Percentiles rank a stretch among this genome's conserved stretches.
Evolutionary conservation across 768 basidiomycete genomes (phyloP).

Genomic region (Kwoniella botswanensis): DNA sequence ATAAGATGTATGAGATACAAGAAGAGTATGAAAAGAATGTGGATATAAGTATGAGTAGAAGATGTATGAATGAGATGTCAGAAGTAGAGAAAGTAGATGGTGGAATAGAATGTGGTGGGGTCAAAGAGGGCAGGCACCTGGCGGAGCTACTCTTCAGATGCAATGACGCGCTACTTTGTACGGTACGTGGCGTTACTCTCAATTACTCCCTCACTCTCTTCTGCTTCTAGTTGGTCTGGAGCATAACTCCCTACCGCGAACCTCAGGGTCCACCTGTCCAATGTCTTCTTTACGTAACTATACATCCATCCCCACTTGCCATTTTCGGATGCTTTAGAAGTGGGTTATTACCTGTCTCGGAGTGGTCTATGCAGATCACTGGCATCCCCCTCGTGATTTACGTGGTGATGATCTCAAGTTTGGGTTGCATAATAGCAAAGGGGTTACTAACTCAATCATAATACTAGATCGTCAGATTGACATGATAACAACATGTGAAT

Average conservation of each 20-base stretch:
- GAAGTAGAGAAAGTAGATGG: neutral
- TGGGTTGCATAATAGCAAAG: neutral
- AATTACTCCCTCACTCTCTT: neutral
- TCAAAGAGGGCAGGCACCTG: conserved; percentile 9
- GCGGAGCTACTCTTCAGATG: conserved; percentile 1
- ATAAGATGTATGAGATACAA: neutral
- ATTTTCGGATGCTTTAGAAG: conserved; percentile 4
- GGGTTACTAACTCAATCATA: neutral
- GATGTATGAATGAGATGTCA: conserved; percentile 1
- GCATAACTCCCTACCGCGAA: neutral
- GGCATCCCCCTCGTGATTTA: neutral
- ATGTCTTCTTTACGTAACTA: conserved; percentile 19
- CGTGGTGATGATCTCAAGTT: too few relatives aligned
- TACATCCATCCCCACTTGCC: conserved; percentile 1
- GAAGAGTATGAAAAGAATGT: conserved; percentile 10
- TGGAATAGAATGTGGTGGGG: conserved; percentile 1
- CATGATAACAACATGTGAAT: too few relatives aligned
- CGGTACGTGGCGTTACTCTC: conserved; percentile 1
- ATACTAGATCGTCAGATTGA: too few relatives aligned
- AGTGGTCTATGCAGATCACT: neutral
- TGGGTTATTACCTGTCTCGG: conserved; percentile 2
- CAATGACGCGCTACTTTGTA: conserved; percentile 15
- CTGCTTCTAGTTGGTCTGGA: neutral
- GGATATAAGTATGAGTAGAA: neutral
- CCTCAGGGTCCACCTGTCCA: neutral